Base-by-base conservation (phyloP, 495 filamentous ascomycete species). In the Xylaria flabelliformis region DNA sequence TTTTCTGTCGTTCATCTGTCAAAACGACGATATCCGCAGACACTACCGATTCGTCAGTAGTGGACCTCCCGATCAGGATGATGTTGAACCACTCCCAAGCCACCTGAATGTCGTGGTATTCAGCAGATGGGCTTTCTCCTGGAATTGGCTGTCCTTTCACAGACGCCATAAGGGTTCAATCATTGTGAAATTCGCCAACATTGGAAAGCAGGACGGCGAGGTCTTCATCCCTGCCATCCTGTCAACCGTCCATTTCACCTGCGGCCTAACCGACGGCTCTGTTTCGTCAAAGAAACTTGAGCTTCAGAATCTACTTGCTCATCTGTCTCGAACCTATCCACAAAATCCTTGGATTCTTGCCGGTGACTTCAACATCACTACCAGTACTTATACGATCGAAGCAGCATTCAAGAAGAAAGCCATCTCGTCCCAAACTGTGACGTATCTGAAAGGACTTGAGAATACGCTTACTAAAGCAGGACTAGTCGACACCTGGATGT, bases 361-460 rank as follows among this genome's bases (percentile, higher is more conserved):
- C 2, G 89, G 89, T 1, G 88, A 90, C 74, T 88, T 89, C 77
- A 90, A 90, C 68, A 75, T 90, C 21, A 78, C 83, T 6, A 88
- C 85, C 7, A 90, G 88, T 1, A 73, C 77, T 39, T 80, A 81
- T 56, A 83, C 84, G 6, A 84, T 89, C 65, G 76, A 86, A n/a
- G 77, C 72, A 9, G 87, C 86, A 10, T 59, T 87, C 26, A 81
- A 80, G 48, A 83, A 77, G 64, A 83, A 82, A 34, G 69, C 78
- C 26, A 83, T 90, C 44, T 84, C 83, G 0, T 61, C 73, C 4
- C 73, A 79, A 50, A 83, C 84, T 0, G 79, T 70, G 0, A 63
- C 51, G 8, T 75, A 77, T 3, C 67, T 87, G 0, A 68, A 61
- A 9, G 68, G 66, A 0, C 62, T 87, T 41, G 85, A 88, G 34